A percentile compares a stretch with the other conserved stretches of the same genome.
Evolutionary conservation across 129 eudicot genomes (phyloP).

Genomic region (Lactuca saligna): DNA sequence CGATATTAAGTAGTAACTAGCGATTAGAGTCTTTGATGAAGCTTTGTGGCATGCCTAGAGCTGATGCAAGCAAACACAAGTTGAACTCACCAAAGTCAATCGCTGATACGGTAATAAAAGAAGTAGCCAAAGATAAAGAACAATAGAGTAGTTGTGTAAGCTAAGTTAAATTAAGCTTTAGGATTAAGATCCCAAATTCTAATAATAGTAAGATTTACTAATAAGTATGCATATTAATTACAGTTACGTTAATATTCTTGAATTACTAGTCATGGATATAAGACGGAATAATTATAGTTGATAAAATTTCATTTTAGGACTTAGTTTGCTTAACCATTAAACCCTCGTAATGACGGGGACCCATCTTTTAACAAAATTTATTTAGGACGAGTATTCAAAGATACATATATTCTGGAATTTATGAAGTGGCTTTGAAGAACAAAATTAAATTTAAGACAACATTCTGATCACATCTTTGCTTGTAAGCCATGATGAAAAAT

Average conservation of each 20-base stretch:
- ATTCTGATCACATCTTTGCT: constrained; percentile 55
- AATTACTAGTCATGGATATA: constrained; percentile 22
- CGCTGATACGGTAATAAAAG: background rate
- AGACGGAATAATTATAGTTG: constrained; percentile 28
- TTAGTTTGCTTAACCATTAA: constrained; percentile 73
- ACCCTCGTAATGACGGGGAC: constrained; percentile 46
- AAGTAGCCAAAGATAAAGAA: background rate
- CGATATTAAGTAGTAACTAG: background rate
- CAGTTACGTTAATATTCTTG: constrained; percentile 1
- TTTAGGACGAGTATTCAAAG: constrained; percentile 19
- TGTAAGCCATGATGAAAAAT: constrained; percentile 50
- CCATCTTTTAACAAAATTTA: constrained; percentile 22
- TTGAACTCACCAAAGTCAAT: background rate
- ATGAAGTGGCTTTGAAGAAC: constrained; percentile 82
- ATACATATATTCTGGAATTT: background rate
- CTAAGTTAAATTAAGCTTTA: constrained; percentile 1
- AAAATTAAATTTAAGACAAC: constrained; percentile 31
- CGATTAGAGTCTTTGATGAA: background rate
- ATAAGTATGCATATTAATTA: constrained; percentile 11
- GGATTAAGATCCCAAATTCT: constrained; percentile 12
- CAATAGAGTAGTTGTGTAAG: constrained; percentile 3
- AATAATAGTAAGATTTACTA: background rate
- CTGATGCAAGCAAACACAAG: background rate
- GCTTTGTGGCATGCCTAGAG: background rate
- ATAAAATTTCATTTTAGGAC: constrained; percentile 35